A percentile compares a stretch with the other conserved stretches of the same genome.
Conservation (phyloP, 139 green algal genomes). For the Volvox reticuliferus region DNA sequence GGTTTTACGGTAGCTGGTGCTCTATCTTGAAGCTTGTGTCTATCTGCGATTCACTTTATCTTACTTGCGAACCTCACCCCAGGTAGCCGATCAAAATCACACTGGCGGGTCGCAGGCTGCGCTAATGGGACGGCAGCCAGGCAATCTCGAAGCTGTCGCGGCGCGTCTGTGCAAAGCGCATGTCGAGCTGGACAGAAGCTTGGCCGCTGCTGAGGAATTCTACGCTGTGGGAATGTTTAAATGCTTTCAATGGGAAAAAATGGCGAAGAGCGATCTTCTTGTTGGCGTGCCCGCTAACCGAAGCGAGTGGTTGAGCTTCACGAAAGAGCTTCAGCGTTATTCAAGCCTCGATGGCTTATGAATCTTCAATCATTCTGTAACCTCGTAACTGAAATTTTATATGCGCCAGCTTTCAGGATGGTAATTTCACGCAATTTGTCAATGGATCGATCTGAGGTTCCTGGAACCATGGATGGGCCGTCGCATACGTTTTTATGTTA, state of each 20-base stretch:
- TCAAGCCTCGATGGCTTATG: not conserved
- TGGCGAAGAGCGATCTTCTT: conserved; percentile 73
- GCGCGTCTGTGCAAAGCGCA: conserved; percentile 56
- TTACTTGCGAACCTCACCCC: not conserved
- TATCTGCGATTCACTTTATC: not conserved
- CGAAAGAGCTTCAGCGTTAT: not conserved
- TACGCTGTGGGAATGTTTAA: conserved; percentile 58
- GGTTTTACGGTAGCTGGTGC: no score
- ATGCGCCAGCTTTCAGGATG: not conserved
- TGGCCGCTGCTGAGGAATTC: conserved; percentile 57
- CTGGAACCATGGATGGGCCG: not conserved
- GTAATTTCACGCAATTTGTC: not conserved
- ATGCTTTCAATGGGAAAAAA: conserved; percentile 53
- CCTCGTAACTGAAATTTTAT: not conserved
- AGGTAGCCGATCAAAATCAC: conserved; percentile 49
- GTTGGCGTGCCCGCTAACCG: conserved; percentile 60
- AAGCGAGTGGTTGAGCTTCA: not conserved
- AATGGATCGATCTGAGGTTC: not conserved
- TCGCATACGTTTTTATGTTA: not conserved
- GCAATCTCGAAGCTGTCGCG: not conserved
- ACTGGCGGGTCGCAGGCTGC: not conserved
- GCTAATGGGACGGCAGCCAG: not conserved
- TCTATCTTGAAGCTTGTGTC: no score
- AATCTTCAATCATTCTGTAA: not conserved
- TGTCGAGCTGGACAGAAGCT: conserved; percentile 70